Evolutionary conservation across 306 rosid genomes (phyloP).

Genomic region (Coriaria nepalensis): DNA sequence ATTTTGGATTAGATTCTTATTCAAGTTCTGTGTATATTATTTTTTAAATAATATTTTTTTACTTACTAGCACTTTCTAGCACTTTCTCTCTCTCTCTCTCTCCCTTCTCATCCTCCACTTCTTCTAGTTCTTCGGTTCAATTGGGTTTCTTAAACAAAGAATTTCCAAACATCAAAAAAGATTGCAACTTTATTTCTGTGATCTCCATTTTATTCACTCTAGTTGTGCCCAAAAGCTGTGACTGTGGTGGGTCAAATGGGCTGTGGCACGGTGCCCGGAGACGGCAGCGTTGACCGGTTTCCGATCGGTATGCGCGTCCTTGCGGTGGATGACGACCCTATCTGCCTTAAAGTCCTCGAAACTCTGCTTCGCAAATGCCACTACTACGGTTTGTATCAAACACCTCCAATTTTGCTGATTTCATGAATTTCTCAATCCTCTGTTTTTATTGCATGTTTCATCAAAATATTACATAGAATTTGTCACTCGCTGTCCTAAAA

Average conservation of each 20-base stretch:
- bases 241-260: slow-evolving; percentile 35
- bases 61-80: too few species aligned
- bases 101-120: slow-evolving; percentile 3
- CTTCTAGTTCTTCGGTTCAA: slow-evolving; percentile 1
- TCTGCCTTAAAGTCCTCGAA: slow-evolving; percentile 56
- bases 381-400: slow-evolving; percentile 48
- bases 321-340: slow-evolving; percentile 68
- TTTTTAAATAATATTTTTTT: too few species aligned
- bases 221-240: slow-evolving; percentile 18
- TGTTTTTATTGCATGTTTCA: slow-evolving; percentile 1
- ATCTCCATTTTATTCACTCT: slow-evolving; percentile 21
- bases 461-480: not conserved
- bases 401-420: not conserved
- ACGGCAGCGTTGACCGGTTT: slow-evolving; percentile 28
- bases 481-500: not conserved
- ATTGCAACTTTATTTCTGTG: slow-evolving; percentile 18
- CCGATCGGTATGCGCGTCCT: slow-evolving; percentile 86
- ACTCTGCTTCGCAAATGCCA: slow-evolving; percentile 61
- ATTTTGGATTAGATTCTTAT: too few species aligned
- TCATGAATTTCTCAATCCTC: not conserved
- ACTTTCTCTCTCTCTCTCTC: slow-evolving; percentile 10
- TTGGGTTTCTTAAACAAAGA: slow-evolving; percentile 15
- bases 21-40: too few species aligned
- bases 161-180: slow-evolving; percentile 18
- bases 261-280: slow-evolving; percentile 16